Evolutionary conservation across 139 green algal genomes (phyloP), one percentile per base, ranked within the genome.

Genomic region (Gonium pectorale): DNA sequence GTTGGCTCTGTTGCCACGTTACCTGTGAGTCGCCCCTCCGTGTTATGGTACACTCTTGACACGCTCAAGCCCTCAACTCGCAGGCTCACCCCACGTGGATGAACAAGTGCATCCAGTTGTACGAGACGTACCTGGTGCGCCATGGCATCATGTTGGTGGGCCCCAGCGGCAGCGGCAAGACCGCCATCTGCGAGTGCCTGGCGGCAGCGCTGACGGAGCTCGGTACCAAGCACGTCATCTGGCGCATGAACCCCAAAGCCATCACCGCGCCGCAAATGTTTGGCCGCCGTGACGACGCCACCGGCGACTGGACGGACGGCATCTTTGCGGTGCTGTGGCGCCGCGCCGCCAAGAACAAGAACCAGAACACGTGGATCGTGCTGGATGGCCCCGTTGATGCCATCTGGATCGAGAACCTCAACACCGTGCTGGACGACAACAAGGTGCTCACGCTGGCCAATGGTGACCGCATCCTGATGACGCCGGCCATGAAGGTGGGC

Each of bases 371-470:
- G 5, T 98, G 94, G 96, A 98, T 99, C 67, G 95, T 99, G 77
- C 94, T 99, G 52, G 97, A 99, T 82, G 97, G 97, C 4, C 96
- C 96, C 21, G 95, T 99, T 64, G 97, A 99, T 69, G 96, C 97
- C 56, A 97, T 99, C 85, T 99, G 97, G 97, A 99, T 99, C 86
- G 97, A 99, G 91, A 99, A 98, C 88, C 91, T 99, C 52, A 99
- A 99, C 92, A 98, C 97, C 8, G 97, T 99, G 79, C 92, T 99
- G 52, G 96, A 99, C 64, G 96, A 98, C 91, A 99, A 98, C 92
- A 98, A 98, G 90, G 93, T 98, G 62, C 90, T 99, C n/a, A 99
- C 97, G 22, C 90, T 99, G 80, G 96, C 97, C 62, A 99, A 98
- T 86, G 96, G 96, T 59, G 97, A 99, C 86, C 95, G 97, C 86